These are phyloP conservation scores for Curvularia hawaiiensis DNA, from an alignment of 2,329 filamentous ascomycete genomes.

Conservation along the genomic window DNA sequence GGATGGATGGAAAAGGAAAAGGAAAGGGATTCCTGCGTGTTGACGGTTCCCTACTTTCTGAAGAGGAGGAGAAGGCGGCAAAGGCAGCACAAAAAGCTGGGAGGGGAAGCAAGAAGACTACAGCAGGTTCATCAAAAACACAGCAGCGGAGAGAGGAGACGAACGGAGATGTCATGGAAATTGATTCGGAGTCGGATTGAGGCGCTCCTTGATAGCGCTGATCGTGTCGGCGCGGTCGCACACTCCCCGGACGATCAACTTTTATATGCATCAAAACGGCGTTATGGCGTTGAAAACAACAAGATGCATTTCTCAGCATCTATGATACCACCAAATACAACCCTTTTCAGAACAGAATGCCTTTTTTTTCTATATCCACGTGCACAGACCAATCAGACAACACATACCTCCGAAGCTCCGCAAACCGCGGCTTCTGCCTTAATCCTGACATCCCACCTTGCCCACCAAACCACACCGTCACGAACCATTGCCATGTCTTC, in stretches of 20 bases:
- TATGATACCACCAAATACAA: slow-evolving; percentile 17
- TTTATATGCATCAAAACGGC: slow-evolving; percentile 10
- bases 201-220: background rate
- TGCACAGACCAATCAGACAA: slow-evolving; percentile 21
- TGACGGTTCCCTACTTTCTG: slow-evolving; percentile 82
- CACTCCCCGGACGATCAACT: background rate
- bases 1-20: slow-evolving; percentile 65
- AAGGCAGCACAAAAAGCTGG: slow-evolving; percentile 8
- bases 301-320: slow-evolving; percentile 13
- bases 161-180: slow-evolving; percentile 16
- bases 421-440: slow-evolving; percentile 17
- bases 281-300: slow-evolving; percentile 12
- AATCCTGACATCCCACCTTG: slow-evolving; percentile 12
- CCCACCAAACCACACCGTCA: slow-evolving; percentile 6
- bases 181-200: slow-evolving; percentile 9
- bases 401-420: slow-evolving; percentile 27
- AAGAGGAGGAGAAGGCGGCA: slow-evolving; percentile 63
- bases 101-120: slow-evolving; percentile 22
- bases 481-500: slow-evolving; percentile 12
- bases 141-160: slow-evolving; percentile 5
- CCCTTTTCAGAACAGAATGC: slow-evolving; percentile 1
- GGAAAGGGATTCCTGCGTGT: slow-evolving; percentile 80
- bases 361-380: slow-evolving; percentile 1
- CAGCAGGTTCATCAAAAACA: slow-evolving; percentile 6
- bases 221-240: background rate